Percentiles rank a stretch among this genome's conserved stretches.
Evolutionary conservation across 495 filamentous ascomycete genomes (phyloP).

Genomic region (Cenococcum geophilum): DNA sequence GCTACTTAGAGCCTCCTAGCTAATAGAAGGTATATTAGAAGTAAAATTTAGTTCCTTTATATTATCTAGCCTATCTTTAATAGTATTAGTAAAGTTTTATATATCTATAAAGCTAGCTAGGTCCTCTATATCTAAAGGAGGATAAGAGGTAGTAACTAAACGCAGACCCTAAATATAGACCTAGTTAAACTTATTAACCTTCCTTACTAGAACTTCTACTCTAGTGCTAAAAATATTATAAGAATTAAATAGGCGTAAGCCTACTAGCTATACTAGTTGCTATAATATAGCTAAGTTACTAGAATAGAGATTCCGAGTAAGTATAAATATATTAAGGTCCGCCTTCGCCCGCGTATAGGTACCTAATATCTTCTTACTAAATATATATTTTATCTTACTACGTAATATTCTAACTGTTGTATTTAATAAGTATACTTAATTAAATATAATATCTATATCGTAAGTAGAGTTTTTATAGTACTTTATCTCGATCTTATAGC

Average conservation of each 20-base stretch:
- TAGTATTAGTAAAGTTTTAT: neutral
- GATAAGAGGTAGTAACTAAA: too few species aligned
- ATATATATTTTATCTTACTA: neutral
- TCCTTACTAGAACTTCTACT: neutral
- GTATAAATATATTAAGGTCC: too few species aligned
- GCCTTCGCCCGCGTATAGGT: neutral
- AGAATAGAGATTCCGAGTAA: too few species aligned
- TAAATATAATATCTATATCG: too few species aligned
- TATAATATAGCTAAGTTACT: neutral
- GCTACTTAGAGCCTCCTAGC: neutral
- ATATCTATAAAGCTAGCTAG: neutral
- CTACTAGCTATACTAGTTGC: neutral
- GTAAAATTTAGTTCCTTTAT: too few species aligned
- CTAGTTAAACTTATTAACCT: neutral
- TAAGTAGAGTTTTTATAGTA: too few species aligned
- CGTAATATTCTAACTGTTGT: neutral
- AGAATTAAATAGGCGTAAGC: neutral
- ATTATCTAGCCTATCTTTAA: neutral
- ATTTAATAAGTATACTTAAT: too few species aligned
- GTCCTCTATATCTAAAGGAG: too few species aligned
- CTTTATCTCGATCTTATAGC: too few species aligned
- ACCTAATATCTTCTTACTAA: neutral
- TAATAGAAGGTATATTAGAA: too few species aligned
- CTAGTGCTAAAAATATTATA: too few species aligned
- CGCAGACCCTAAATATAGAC: neutral